phyloP scores from a whole-genome alignment of 1,284 basidiomycete genomes.

The Leucoagaricus sp. region DNA sequence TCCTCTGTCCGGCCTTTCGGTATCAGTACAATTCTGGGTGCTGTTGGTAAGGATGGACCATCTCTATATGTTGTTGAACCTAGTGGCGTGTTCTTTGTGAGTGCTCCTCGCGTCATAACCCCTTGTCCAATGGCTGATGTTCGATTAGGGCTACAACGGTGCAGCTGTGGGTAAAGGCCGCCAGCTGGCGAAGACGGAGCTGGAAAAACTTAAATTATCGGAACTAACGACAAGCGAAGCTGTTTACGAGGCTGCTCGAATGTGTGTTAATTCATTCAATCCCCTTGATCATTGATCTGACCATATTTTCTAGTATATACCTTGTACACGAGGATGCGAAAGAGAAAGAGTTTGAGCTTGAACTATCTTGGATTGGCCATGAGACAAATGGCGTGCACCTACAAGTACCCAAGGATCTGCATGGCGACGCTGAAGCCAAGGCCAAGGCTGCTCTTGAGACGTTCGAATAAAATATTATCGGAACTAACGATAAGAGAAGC shows the following conservation, averaged over 20 bases:
- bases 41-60: slow-evolving; percentile 89
- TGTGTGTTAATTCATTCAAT: slow-evolving; percentile 56
- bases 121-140: neutral
- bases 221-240: slow-evolving; percentile 82
- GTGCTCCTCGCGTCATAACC: slow-evolving; percentile 26
- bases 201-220: slow-evolving; percentile 91
- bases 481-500: slow-evolving; percentile 82
- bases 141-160: slow-evolving; percentile 81
- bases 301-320: slow-evolving; percentile 72
- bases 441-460: no score
- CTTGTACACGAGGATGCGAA: slow-evolving; percentile 97
- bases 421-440: no score
- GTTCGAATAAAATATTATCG: no score
- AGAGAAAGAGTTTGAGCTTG: slow-evolving; percentile 97
- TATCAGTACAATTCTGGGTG: slow-evolving; percentile 89
- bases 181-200: slow-evolving; percentile 96
- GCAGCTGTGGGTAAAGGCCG: slow-evolving; percentile 96
- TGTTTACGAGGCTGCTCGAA: slow-evolving; percentile 92
- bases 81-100: slow-evolving; percentile 88
- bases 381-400: no score
- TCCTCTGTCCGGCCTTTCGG: slow-evolving; percentile 98
- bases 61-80: slow-evolving; percentile 93
- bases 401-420: no score
- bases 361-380: no score
- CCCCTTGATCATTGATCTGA: slow-evolving; percentile 5